Conservation (phyloP, 2,329 filamentous ascomycete species). For the Diplodia sapinea region DNA sequence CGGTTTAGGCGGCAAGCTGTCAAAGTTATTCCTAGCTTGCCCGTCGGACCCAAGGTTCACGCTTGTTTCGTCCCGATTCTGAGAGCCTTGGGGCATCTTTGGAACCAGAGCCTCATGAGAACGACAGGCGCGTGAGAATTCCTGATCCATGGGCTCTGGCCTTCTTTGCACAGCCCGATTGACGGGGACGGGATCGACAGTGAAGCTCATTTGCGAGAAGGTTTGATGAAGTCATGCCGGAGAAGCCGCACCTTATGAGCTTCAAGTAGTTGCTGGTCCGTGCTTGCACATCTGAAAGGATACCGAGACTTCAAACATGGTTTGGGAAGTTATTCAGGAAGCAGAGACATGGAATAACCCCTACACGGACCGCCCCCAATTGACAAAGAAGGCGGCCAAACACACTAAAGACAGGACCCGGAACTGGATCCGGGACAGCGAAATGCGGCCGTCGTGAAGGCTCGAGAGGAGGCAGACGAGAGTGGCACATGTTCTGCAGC, state of each 20-base stretch:
- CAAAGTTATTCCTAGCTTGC: neutral
- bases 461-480: neutral
- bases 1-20: slow-evolving; percentile 10
- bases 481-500: neutral
- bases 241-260: slow-evolving; percentile 3
- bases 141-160: slow-evolving; percentile 14
- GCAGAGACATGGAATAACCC: neutral
- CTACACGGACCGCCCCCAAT: neutral
- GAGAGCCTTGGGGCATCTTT: neutral
- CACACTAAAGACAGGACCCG: neutral
- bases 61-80: neutral
- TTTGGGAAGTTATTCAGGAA: neutral
- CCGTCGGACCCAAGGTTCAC: slow-evolving; percentile 10
- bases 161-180: neutral
- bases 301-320: neutral
- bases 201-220: neutral
- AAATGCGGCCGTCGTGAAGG: neutral
- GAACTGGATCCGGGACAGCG: neutral
- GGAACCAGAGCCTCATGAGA: slow-evolving; percentile 6
- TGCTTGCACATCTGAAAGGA: slow-evolving; percentile 7
- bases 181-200: neutral
- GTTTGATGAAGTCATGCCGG: slow-evolving; percentile 14
- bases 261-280: neutral
- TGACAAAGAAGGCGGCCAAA: neutral
- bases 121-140: neutral